These are phyloP conservation scores for Colletotrichum brevisporum DNA, from an alignment of 2,329 filamentous ascomycete genomes.

Conservation along the genomic window DNA sequence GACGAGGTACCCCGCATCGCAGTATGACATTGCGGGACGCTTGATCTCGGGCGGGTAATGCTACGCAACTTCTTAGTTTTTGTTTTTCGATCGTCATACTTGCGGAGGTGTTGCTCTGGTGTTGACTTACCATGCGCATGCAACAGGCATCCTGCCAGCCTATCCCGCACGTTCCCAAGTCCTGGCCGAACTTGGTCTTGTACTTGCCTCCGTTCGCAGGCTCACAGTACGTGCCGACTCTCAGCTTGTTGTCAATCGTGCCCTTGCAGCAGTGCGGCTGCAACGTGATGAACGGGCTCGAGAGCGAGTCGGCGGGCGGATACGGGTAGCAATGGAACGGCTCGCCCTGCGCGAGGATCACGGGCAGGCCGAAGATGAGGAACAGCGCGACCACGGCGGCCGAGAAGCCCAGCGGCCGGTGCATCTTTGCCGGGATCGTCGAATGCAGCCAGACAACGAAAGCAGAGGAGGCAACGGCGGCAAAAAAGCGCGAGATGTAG, in stretches of 20 bases:
- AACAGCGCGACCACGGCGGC: slow-evolving; percentile 18
- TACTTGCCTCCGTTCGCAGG: slow-evolving; percentile 29
- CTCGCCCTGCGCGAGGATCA: slow-evolving; percentile 34
- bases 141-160: slow-evolving; percentile 39
- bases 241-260: slow-evolving; percentile 31
- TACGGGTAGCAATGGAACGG: slow-evolving; percentile 41
- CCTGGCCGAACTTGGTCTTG: slow-evolving; percentile 40
- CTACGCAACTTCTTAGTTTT: slow-evolving; percentile 19
- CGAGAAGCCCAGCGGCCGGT: slow-evolving; percentile 31
- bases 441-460: slow-evolving; percentile 29
- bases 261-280: slow-evolving; percentile 38
- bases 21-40: slow-evolving; percentile 32
- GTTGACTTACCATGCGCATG: slow-evolving; percentile 36
- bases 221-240: slow-evolving; percentile 29
- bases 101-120: neutral
- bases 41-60: slow-evolving; percentile 39
- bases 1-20: slow-evolving; percentile 35
- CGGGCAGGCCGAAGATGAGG: slow-evolving; percentile 32
- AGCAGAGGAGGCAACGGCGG: slow-evolving; percentile 19
- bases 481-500: slow-evolving; percentile 2
- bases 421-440: slow-evolving; percentile 34
- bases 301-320: slow-evolving; percentile 24
- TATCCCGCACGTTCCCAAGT: slow-evolving; percentile 36
- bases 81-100: too few species aligned
- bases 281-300: slow-evolving; percentile 33